These are phyloP conservation scores for Ustilago curta DNA, from an alignment of 1,284 basidiomycete genomes.

Conservation along the genomic window DNA sequence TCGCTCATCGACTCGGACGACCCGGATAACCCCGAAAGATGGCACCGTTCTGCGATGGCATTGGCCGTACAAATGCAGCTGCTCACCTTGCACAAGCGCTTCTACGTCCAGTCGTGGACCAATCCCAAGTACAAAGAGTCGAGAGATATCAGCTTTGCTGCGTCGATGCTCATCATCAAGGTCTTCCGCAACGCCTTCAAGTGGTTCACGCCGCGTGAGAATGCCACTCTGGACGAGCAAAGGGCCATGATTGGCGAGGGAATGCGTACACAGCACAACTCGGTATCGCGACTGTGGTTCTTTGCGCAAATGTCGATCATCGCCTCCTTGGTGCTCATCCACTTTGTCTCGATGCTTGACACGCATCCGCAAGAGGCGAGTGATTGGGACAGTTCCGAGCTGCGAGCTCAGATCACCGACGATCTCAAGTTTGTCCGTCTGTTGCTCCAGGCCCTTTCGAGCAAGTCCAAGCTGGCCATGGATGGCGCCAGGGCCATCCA, in stretches of 20 bases:
- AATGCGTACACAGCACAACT: constrained; percentile 49
- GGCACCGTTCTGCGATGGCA: constrained; percentile 40
- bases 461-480: constrained; percentile 50
- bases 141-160: constrained; percentile 57
- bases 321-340: constrained; percentile 55
- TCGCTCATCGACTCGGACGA: constrained; percentile 46
- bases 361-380: constrained; percentile 53
- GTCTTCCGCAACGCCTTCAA: constrained; percentile 60
- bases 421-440: constrained; percentile 59
- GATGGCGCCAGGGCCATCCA: constrained; percentile 57
- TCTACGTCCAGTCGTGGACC: constrained; percentile 63
- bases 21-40: constrained; percentile 25
- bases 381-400: constrained; percentile 51
- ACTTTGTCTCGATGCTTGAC: constrained; percentile 60
- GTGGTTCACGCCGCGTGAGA: constrained; percentile 54
- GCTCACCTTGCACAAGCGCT: constrained; percentile 58
- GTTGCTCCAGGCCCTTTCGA: constrained; percentile 57
- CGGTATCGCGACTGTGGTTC: constrained; percentile 53
- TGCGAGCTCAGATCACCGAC: constrained; percentile 57
- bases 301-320: constrained; percentile 60
- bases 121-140: constrained; percentile 55
- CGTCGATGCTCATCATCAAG: constrained; percentile 54
- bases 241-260: constrained; percentile 41
- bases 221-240: constrained; percentile 41
- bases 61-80: constrained; percentile 35